phyloP scores from a whole-genome alignment of 2,329 filamentous ascomycete genomes.

The Penicillium sp. region DNA sequence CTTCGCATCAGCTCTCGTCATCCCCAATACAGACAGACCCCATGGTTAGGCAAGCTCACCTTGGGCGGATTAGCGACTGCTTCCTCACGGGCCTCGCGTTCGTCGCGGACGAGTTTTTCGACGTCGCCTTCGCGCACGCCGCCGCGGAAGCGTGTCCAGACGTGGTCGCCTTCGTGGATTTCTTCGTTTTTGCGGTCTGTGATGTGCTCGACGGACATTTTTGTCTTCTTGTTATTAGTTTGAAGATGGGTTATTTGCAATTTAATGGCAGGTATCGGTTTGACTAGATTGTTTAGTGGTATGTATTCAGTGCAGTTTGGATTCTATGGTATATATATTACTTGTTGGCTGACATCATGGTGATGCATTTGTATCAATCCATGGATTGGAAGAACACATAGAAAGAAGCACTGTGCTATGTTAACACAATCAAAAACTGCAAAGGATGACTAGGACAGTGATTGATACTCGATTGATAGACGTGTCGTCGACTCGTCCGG shows the following conservation, averaged over 20 bases:
- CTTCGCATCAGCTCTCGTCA: background rate
- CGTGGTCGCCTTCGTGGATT: slow-evolving; percentile 22
- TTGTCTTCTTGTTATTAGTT: background rate
- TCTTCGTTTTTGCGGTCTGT: slow-evolving; percentile 21
- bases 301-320: background rate
- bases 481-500: background rate
- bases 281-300: background rate
- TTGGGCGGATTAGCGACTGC: slow-evolving; percentile 24
- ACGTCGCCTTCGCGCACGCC: slow-evolving; percentile 18
- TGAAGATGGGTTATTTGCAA: background rate
- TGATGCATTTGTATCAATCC: background rate
- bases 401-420: too few species aligned
- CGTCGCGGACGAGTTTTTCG: slow-evolving; percentile 22
- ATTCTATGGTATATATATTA: background rate
- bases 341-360: background rate
- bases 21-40: background rate
- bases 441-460: too few species aligned
- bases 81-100: slow-evolving; percentile 20
- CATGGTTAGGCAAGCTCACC: slow-evolving; percentile 9
- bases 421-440: too few species aligned
- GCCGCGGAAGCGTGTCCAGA: slow-evolving; percentile 22
- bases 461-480: background rate
- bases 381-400: too few species aligned
- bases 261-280: background rate
- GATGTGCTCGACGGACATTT: slow-evolving; percentile 20